Base-by-base conservation (phyloP, 2,329 filamentous ascomycete genomes). In the Eurotiales sp. region DNA sequence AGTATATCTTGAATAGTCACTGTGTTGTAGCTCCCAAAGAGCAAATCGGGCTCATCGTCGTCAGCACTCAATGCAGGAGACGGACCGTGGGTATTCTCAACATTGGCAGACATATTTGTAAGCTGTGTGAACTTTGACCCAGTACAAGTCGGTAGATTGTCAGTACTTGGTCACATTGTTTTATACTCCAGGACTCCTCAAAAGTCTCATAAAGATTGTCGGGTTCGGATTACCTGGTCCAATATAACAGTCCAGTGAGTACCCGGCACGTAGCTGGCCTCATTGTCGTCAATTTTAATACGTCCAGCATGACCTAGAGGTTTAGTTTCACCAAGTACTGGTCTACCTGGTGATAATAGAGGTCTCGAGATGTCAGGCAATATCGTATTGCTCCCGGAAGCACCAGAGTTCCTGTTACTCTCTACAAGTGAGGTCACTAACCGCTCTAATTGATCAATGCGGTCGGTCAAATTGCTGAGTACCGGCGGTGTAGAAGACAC, bases 361-460 rank as follows among this genome's bases (percentile, higher is more conserved):
- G 34, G 37, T 29, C 23, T 49, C 10, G 37, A 17, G 14, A 6
- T 49, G 15, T 21, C 23, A 14, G 32, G 44, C 1, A 23, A 27
- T 23, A 39, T 10, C 15, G 15, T 14, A 39, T 29, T 15, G 8
- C 4, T 8, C 15, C 29, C 32, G 19, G 32, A 21, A 39, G 11
- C 10, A n/a, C n/a, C 8, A 15, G 45, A 10, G 11, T 17, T 30
- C n/a, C 19, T 47, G 34, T 29, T 29, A 25, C 17, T 27, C 14
- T 49, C 37, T 14, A 50, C 32, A 15, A 50, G 39, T 22, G 29
- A 34, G 2, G 10, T 27, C 8, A 50, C 39, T 12, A 50, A n/a
- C 15, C 40, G 21, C 47, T 50, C 47, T 22, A 50, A 21, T 22
- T 44, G 39, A n/a, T 17, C 21, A n/a, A 50, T 50, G 5, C 47